Evolutionary conservation across 176 grass and related monocot genomes (phyloP), one percentile per base, ranked within the genome.

Genomic region (Musa beccarii): DNA sequence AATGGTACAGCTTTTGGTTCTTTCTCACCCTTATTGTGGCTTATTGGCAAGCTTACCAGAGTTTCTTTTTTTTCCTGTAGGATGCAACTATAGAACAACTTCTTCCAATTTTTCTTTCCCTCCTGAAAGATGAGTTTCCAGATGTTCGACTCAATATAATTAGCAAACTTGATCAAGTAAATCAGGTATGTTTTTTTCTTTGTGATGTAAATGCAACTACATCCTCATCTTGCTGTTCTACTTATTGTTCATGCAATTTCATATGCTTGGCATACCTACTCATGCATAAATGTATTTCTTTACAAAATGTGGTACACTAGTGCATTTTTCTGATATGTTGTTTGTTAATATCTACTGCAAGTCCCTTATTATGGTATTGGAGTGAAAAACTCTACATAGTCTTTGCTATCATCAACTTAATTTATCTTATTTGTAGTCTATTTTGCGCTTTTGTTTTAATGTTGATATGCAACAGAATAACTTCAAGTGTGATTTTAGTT

Each of bases 151-250:
- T 98, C 54, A 93, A 91, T 79, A 93, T 98, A 80, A 98, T 98
- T n/a, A 98, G 94, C 80, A 98, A 98, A 82, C 90, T 98, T 25
- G 92, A 96, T 90, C 89, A 96, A 90, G 92, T 96, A 49, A 96
- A 93, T 80, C 94, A 98, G 86, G 95, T 91, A 3, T 70, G 49
- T 57, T n/a, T 19, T 15, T 65, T 64, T 54, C 53, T 43, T 17
- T 13, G 34, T 20, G 50, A 15, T 21, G 1, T 19, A 51, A 20
- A 3, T 71, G 49, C 2, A 10, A 20, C 5, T 9, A 26, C 5
- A 16, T 25, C 34, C 34, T 14, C 15, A 43, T 57, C 52, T 28
- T 12, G 17, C 2, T 74, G 11, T 25, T 54, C 11, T 15, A 43
- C 34, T 57, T 13, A 10, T 53, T 72, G 8, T 19, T 51, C 17